Evolutionary conservation across 225 moss, liverwort and hornwort genomes (phyloP), one percentile per base, ranked within the genome.

Genomic region (Ulota crispa): DNA sequence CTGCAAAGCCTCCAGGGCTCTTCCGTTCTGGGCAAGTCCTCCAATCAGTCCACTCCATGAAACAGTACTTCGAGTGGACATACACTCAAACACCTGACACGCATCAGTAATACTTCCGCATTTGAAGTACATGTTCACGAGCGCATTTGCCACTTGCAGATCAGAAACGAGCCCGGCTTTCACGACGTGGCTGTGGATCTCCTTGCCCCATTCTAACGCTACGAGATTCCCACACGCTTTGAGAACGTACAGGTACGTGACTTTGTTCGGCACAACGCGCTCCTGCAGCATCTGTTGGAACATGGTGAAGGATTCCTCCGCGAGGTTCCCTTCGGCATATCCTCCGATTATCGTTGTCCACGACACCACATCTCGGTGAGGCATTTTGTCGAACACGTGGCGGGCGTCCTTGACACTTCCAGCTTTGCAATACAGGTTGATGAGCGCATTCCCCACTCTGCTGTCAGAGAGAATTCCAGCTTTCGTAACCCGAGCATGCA

Each of bases 41-140:
- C 72, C 82, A 59, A 89, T 87, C 80, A 89, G 27, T n/a, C 85
- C 79, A 73, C 73, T 87, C 89, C 89, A 89, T 10, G 89, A 87
- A 66, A 89, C 64, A 50, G 76, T 59, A 78, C 66, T 85, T 59
- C 89, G 80, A 27, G n/a, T 82, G 59, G 50, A 41, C 82, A 85
- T 85, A 15, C 24, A 37, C 12, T 83, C 82, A 42, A 85, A 89
- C 26, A 83, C 74, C 65, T 69, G 68, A 55, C 69, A 76, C 9
- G 83, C 89, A 32, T 89, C 89, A 10, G 12, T 64, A 7, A 83
- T 4, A 73, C 89, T 84, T 69, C 89, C 89, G 75, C 89, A 89
- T 69, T 87, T 89, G 20, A 82, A 82, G 37, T 87, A 89, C 89
- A 89, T 87, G 80, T 65, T 84, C 39, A 89, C 42, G 7, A 89